Base-by-base conservation (phyloP, 2,329 filamentous ascomycete genomes). In the Colletotrichum graminicola region DNA sequence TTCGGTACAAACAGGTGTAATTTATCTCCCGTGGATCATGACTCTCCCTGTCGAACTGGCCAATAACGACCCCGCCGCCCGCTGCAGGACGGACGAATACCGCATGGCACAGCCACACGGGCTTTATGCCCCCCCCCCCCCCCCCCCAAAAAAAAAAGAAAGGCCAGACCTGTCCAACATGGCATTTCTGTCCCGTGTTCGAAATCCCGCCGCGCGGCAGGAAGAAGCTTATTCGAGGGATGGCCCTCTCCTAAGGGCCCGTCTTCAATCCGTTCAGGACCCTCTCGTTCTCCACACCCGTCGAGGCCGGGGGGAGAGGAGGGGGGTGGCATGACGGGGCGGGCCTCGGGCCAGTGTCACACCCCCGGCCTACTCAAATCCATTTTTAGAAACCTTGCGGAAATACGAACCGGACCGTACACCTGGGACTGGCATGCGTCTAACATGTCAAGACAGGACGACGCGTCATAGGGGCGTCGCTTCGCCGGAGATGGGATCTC, bases 181-280 rank as follows among this genome's bases (percentile, higher is more conserved):
- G 70, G 62, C 66, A 72, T 36, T 21, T 47, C 41, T 51, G 41
- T 29, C 29, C 39, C 47, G 34, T 51, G 34, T 34, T 41, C 55
- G 59, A 39, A 60, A 67, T 59, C 57, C 64, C 67, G 62, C 67
- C 67, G 26, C 59, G 59, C 68, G 68, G 68, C 68, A 68, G 52
- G 68, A 71, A 71, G 66, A 72, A 72, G 70, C 70, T 72, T 72
- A 72, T 72, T 71, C 66, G 70, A 72, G 45, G 54, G 47, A 71
- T 51, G 55, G 56, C 32, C 52, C 68, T 32, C 61, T 67, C 62
- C 21, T 57, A 55, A 52, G 65, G 32, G 41, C 29, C 57, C 47
- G n/a, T 12, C 34, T 39, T 39, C 23, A n/a, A n/a, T 45, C 60
- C 34, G 49, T 36, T 23, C 32, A 43, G 59, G 34, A 36, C 59